Evolutionary conservation across 2,329 filamentous ascomycete genomes (phyloP), one percentile per base, ranked within the genome.

Genomic region (Teratosphaeria gauchensis): DNA sequence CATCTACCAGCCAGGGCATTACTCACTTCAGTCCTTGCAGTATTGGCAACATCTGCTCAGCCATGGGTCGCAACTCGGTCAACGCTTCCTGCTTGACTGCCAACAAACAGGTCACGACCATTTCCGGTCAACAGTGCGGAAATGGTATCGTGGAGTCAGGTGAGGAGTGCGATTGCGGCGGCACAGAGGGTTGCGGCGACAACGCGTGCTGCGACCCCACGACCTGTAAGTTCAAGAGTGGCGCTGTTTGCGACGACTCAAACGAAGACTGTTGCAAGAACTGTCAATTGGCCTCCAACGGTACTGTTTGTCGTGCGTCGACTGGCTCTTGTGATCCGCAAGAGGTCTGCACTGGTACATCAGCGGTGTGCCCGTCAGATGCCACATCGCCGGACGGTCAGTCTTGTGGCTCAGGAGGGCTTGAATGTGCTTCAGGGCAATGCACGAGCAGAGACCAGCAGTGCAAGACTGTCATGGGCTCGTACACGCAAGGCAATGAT

Each of bases 151-250:
- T 99, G 55, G 94, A 97, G 75, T 78, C 82, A 19, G 94, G 90
- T 63, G 94, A 99, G 75, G 88, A 99, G 56, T 99, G 94, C 74
- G 94, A 99, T 74, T 99, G 94, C 69, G 94, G 94, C 62, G 92
- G 92, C 57, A 76, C 78, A 14, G 74, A 77, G 14, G 83, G 83
- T 46, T 99, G 94, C 71, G 83, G 79, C 28, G 74, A 80, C 68
- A 94, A 97, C 74, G 69, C 73, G 14, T 99, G 94, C 78, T 99
- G 94, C 75, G 81, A 99, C 66, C 75, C 91, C 1, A 82, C 75
- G 2, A 97, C 94, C 0, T 99, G 94, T 83, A 89, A 86, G 68
- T 96, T 95, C 78, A 87, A 81, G 57, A 72, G 75, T 57, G 82
- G 80, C 63, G 86, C 92, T 31, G 84, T 91, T 38, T 99, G 94